phyloP scores from a whole-genome alignment of 768 basidiomycete species.

The Tulasnella sp. region DNA sequence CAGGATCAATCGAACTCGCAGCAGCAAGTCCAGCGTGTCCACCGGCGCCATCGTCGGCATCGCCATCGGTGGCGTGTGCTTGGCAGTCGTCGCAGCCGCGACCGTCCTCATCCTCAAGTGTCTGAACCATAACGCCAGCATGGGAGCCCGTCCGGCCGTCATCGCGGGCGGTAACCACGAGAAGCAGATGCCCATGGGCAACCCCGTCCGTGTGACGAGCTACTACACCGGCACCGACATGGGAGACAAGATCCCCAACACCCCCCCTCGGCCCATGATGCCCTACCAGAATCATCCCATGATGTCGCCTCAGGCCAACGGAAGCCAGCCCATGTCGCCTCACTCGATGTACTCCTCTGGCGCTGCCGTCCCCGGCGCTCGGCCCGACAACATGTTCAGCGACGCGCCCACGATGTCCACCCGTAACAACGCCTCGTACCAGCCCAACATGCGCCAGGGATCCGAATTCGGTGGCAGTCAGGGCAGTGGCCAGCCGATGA shows the following conservation, averaged over 20 bases:
- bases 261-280: neutral
- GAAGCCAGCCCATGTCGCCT: neutral
- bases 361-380: neutral
- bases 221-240: slow-evolving; percentile 1
- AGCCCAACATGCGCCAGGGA: too few species aligned
- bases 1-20: neutral
- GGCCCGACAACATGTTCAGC: neutral
- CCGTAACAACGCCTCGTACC: too few species aligned
- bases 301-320: neutral
- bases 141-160: neutral
- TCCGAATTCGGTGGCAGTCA: too few species aligned
- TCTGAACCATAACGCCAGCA: neutral
- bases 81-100: slow-evolving; percentile 15
- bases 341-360: neutral
- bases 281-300: neutral
- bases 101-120: slow-evolving; percentile 16
- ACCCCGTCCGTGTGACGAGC: neutral
- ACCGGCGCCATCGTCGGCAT: slow-evolving; percentile 28
- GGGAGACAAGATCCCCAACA: slow-evolving; percentile 12
- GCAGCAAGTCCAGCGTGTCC: neutral
- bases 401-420: too few species aligned
- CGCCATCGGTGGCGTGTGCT: slow-evolving; percentile 15
- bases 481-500: too few species aligned
- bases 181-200: neutral
- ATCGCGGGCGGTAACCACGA: neutral